phyloP scores from a whole-genome alignment of 192 early-diverging fungal species.

The Lunasporangiospora selenospora region DNA sequence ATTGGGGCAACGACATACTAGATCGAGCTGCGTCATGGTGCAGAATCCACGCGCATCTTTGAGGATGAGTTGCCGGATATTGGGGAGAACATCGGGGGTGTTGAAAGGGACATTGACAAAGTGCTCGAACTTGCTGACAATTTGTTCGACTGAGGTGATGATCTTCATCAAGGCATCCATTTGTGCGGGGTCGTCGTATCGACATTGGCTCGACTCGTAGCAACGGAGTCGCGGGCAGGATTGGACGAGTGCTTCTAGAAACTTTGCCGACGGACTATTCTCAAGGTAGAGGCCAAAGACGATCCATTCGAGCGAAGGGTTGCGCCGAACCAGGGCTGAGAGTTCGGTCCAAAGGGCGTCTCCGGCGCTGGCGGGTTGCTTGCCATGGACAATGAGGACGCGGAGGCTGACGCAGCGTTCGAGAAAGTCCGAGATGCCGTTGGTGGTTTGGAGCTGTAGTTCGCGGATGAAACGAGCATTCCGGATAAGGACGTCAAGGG shows the following conservation, averaged over 20 bases:
- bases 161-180: constrained; percentile 20
- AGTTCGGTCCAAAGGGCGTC: constrained; percentile 17
- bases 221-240: constrained; percentile 26
- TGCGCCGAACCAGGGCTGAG: constrained; percentile 11
- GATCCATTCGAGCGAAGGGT: constrained; percentile 27
- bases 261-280: constrained; percentile 6
- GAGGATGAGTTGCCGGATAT: constrained; percentile 18
- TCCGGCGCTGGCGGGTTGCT: neutral
- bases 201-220: constrained; percentile 33
- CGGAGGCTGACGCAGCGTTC: constrained; percentile 12
- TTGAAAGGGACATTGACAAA: neutral
- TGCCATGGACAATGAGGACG: constrained; percentile 9
- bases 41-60: constrained; percentile 19
- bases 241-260: constrained; percentile 10
- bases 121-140: constrained; percentile 8
- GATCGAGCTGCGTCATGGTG: constrained; percentile 18
- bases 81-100: constrained; percentile 6
- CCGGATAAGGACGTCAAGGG: constrained; percentile 4
- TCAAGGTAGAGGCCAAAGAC: constrained; percentile 19
- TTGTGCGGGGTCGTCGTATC: constrained; percentile 18
- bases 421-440: constrained; percentile 22
- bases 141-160: neutral
- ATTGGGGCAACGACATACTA: constrained; percentile 24
- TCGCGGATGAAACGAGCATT: constrained; percentile 14
- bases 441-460: constrained; percentile 7